A percentile compares a stretch with the other conserved stretches of the same genome.
Evolutionary conservation across 2,329 filamentous ascomycete species (phyloP).

Genomic region (Pseudocercospora ulei): DNA sequence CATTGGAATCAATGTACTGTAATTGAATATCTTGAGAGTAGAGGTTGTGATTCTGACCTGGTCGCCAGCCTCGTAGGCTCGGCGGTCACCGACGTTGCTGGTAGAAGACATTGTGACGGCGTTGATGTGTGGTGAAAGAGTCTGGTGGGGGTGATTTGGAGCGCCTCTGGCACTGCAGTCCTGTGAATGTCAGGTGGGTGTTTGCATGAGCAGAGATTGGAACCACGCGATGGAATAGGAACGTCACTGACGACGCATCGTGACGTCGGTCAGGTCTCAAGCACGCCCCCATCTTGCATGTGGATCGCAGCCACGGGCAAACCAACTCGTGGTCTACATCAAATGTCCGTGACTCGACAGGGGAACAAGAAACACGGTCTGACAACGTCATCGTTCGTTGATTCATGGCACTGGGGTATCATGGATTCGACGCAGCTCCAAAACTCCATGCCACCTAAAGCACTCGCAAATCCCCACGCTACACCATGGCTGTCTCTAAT

Average conservation of each 20-base stretch:
- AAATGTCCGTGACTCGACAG: constrained; percentile 5
- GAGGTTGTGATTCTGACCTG: constrained; percentile 40
- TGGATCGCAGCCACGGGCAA: too few species aligned
- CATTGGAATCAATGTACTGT: neutral
- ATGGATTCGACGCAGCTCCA: constrained; percentile 7
- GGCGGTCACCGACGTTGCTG: constrained; percentile 57
- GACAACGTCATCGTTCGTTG: constrained; percentile 4
- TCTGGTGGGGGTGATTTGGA: neutral
- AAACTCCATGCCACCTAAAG: constrained; percentile 10
- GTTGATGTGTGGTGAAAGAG: constrained; percentile 1
- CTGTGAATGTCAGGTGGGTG: neutral
- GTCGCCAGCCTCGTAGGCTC: constrained; percentile 66
- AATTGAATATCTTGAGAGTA: neutral
- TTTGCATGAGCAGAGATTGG: neutral
- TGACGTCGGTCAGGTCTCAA: constrained; percentile 3
- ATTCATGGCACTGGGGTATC: constrained; percentile 9
- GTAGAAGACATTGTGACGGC: constrained; percentile 42
- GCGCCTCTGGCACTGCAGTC: too few species aligned
- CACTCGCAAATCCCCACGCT: neutral
- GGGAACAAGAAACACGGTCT: neutral
- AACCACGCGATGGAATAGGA: constrained; percentile 13
- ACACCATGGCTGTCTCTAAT: neutral
- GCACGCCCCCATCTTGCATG: constrained; percentile 5
- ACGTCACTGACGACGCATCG: constrained; percentile 4
- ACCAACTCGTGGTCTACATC: too few species aligned